phyloP scores from a whole-genome alignment of 139 green algal genomes.

The Haematococcus lacustris region DNA sequence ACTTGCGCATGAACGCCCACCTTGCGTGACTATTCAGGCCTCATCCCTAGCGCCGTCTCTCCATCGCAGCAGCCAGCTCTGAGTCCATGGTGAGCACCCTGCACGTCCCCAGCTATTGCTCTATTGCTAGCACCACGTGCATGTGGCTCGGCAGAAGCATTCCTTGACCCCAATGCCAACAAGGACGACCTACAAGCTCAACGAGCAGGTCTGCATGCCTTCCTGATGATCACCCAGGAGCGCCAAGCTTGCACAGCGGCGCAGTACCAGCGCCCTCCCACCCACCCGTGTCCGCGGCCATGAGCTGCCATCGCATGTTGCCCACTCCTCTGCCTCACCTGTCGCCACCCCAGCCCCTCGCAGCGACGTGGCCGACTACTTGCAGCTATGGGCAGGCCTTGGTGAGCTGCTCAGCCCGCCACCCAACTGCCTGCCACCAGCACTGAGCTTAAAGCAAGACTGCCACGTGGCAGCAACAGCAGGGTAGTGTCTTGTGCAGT shows the following conservation, averaged over 20 bases:
- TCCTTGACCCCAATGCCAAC: background rate
- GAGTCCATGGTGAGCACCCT: too few species aligned
- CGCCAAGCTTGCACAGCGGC: background rate
- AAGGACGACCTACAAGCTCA: background rate
- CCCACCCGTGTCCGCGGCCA: background rate
- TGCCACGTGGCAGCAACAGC: background rate
- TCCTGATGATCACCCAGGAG: background rate
- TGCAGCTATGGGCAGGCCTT: conserved; percentile 35
- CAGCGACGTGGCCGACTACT: conserved; percentile 13
- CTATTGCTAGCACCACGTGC: too few species aligned
- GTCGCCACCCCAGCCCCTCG: background rate
- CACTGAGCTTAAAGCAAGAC: background rate
- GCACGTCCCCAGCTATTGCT: too few species aligned
- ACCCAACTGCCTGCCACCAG: background rate
- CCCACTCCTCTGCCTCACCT: background rate
- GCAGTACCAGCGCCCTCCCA: background rate
- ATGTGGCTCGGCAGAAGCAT: too few species aligned
- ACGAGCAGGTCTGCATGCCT: background rate
- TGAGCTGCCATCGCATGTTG: background rate
- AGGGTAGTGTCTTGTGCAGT: background rate
- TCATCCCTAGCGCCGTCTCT: too few species aligned
- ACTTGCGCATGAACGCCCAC: too few species aligned
- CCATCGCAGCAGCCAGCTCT: too few species aligned
- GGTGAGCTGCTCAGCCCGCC: conserved; percentile 12
- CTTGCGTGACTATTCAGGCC: too few species aligned